Evolutionary conservation across 768 basidiomycete genomes (phyloP), one percentile per base, ranked within the genome.

Genomic region (Psilocybe sp.): DNA sequence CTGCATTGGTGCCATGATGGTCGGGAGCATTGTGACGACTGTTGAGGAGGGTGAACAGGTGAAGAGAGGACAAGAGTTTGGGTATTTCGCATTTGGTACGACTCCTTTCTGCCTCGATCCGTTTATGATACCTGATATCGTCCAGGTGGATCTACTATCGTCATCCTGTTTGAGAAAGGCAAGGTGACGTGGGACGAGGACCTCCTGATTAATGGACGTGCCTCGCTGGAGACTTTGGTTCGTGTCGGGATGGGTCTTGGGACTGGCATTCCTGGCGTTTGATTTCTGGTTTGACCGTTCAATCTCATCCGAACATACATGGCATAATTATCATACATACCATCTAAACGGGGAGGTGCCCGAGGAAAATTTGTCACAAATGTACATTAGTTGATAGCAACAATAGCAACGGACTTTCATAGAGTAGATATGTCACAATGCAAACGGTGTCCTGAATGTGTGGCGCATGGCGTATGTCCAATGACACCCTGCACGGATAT

Each of bases 1-100:
- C 1, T 93, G 92, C 57, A 75, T 95, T 7, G 93, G 93, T 18
- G 92, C 92, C 6, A 95, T 95, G 92, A 92, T 93, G 90, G 95
- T 90, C 11, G 93, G 90, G 9, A 91, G 85, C 52, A 98, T 98
- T 63, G 67, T 82, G 59, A 89, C 87, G 4, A 93, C 92, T 0
- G 87, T 93, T n/a, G 59, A 85, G 41, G 91, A 95, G 59, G 94
- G 94, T 1, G 80, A 96, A 16, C 57, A 72, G 0, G 84, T 98
- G 53, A 77, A 77, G 60, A 81, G 91, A 11, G 94, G 94, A 2
- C 81, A 98, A 53, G 96, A 98, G 62, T 81, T 96, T 61, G 91
- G 93, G 1, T 96, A 91, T 63, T 98, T 98, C 61, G 94, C 93
- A 0, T 98, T 98, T 59, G 96, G 95, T 90, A 46, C 4, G 82